A percentile compares a stretch with the other conserved stretches of the same genome.
phyloP scores from a whole-genome alignment of 768 basidiomycete genomes.

The Tylopilus intermedius region DNA sequence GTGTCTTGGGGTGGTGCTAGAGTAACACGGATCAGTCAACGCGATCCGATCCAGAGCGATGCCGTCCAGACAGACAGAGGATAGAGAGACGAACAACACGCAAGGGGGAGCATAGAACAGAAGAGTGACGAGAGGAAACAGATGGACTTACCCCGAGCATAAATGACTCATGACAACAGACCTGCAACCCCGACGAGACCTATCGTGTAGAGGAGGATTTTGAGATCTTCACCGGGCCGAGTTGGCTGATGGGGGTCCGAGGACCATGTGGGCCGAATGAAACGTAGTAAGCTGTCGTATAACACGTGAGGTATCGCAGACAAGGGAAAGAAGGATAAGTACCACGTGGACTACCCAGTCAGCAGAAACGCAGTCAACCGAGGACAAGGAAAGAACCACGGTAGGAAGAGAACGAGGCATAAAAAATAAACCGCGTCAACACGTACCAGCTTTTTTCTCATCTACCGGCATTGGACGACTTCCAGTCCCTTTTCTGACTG shows the following conservation, averaged over 20 bases:
- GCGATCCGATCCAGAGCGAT: background rate
- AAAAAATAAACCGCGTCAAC: too few relatives aligned
- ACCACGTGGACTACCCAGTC: too few relatives aligned
- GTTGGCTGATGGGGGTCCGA: constrained; percentile 68
- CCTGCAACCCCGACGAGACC: constrained; percentile 57
- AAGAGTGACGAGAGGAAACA: too few relatives aligned
- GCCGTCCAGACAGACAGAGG: too few relatives aligned
- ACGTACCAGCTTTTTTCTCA: constrained; percentile 98
- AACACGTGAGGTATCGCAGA: too few relatives aligned
- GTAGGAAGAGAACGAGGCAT: too few relatives aligned
- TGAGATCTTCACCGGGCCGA: constrained; percentile 56
- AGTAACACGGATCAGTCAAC: background rate
- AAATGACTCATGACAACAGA: constrained; percentile 40
- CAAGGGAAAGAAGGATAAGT: too few relatives aligned
- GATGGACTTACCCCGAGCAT: constrained; percentile 43
- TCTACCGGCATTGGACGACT: constrained; percentile 47
- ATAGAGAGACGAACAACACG: too few relatives aligned
- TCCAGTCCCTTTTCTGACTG: too few relatives aligned
- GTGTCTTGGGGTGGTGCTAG: constrained; percentile 69
- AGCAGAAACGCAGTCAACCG: too few relatives aligned
- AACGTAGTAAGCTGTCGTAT: constrained; percentile 66
- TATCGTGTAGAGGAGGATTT: constrained; percentile 57
- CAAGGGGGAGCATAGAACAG: too few relatives aligned
- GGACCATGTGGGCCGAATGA: constrained; percentile 97
- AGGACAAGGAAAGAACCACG: too few relatives aligned